phyloP scores from a whole-genome alignment of 2,329 filamentous ascomycete genomes.

The Colletotrichum lindemuthianum region DNA sequence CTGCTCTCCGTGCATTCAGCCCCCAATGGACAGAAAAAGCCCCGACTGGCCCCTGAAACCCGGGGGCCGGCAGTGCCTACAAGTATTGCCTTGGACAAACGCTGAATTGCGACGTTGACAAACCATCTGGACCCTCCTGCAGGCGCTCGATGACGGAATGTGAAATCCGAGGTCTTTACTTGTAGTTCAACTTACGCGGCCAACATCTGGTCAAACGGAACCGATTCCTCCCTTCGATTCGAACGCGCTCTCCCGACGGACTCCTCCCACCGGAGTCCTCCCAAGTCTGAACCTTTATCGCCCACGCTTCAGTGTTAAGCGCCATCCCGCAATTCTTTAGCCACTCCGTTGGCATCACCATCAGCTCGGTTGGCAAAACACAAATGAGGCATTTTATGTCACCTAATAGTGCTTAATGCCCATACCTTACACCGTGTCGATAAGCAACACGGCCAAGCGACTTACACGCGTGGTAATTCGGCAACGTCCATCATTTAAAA shows the following conservation, averaged over 20 bases:
- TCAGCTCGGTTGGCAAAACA: neutral
- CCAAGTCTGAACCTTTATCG: slow-evolving; percentile 25
- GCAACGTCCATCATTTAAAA: slow-evolving; percentile 25
- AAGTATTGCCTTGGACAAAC: too few relatives aligned
- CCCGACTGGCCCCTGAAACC: slow-evolving; percentile 15
- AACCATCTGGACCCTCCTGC: too few relatives aligned
- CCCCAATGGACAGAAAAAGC: slow-evolving; percentile 15
- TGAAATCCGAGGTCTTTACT: too few relatives aligned
- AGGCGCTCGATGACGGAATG: slow-evolving; percentile 8
- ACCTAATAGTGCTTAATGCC: neutral
- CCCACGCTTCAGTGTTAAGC: slow-evolving; percentile 4
- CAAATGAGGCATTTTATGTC: slow-evolving; percentile 24
- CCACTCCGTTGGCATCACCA: slow-evolving; percentile 15
- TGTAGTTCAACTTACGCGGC: neutral
- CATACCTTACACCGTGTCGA: neutral
- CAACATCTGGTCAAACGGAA: slow-evolving; percentile 16
- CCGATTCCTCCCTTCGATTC: slow-evolving; percentile 18
- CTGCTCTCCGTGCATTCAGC: slow-evolving; percentile 1
- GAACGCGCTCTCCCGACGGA: neutral
- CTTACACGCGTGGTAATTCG: slow-evolving; percentile 1
- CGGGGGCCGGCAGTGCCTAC: too few relatives aligned
- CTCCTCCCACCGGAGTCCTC: slow-evolving; percentile 7
- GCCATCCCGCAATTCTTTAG: slow-evolving; percentile 14
- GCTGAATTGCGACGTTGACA: too few relatives aligned
- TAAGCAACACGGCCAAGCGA: slow-evolving; percentile 1